phyloP scores from a whole-genome alignment of 2,329 filamentous ascomycete genomes.

The Zymoseptoria tritici region DNA sequence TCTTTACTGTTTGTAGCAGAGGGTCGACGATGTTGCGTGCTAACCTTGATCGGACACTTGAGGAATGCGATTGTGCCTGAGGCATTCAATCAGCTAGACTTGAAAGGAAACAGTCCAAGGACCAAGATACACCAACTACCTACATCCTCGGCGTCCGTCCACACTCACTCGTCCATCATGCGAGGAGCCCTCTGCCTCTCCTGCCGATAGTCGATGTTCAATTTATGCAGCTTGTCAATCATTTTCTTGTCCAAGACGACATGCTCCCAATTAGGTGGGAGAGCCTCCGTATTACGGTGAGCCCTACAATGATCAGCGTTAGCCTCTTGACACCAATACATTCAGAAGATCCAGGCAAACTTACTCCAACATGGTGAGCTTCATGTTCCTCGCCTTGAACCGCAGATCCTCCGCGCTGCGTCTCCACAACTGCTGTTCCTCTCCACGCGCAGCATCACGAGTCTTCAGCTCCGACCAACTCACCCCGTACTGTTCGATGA shows the following conservation, averaged over 20 bases:
- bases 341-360: slow-evolving; percentile 8
- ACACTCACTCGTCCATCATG: background rate
- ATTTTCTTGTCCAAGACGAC: slow-evolving; percentile 38
- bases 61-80: no score
- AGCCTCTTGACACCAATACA: background rate
- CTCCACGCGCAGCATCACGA: slow-evolving; percentile 21
- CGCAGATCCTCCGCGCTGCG: slow-evolving; percentile 44
- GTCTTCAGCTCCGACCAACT: slow-evolving; percentile 43
- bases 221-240: slow-evolving; percentile 25
- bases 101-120: no score
- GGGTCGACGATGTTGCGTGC: no score
- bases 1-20: no score
- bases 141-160: background rate
- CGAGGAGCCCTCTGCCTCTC: slow-evolving; percentile 4
- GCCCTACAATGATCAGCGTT: slow-evolving; percentile 7
- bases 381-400: slow-evolving; percentile 46
- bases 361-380: slow-evolving; percentile 39
- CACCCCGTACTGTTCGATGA: slow-evolving; percentile 41
- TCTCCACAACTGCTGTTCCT: slow-evolving; percentile 24
- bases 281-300: slow-evolving; percentile 20
- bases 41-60: no score
- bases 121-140: no score
- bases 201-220: slow-evolving; percentile 25
- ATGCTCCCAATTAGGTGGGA: slow-evolving; percentile 40
- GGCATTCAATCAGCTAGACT: no score